phyloP scores from a whole-genome alignment of 495 filamentous ascomycete genomes.

The Penicillium desertorum region DNA sequence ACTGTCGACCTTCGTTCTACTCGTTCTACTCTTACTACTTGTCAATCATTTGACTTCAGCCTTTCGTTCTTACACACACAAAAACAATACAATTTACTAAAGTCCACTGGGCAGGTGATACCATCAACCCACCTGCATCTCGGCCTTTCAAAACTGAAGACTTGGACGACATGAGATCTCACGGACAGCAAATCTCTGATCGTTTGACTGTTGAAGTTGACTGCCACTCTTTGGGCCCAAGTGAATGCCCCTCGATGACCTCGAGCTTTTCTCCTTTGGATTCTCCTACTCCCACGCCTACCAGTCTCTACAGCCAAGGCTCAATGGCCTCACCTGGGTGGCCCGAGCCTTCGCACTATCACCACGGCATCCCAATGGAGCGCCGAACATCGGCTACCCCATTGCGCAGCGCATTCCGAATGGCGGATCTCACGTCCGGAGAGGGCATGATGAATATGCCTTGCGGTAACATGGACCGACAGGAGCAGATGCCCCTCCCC shows the following conservation, averaged over 20 bases:
- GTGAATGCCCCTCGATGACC: conserved; percentile 48
- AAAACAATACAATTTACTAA: conserved; percentile 10
- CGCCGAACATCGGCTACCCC: conserved; percentile 37
- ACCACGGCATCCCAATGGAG: conserved; percentile 36
- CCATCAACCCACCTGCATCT: conserved; percentile 25
- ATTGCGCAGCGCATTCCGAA: conserved; percentile 41
- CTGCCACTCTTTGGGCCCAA: conserved; percentile 44
- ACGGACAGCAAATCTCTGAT: conserved; percentile 41
- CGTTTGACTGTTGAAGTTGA: conserved; percentile 48
- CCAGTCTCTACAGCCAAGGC: conserved; percentile 45
- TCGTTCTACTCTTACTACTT: not conserved
- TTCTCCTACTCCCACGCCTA: conserved; percentile 47
- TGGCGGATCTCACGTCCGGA: conserved; percentile 38
- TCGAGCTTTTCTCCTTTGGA: conserved; percentile 49
- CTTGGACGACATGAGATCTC: conserved; percentile 44
- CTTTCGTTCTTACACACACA: conserved; percentile 7
- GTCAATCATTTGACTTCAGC: not conserved
- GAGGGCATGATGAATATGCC: conserved; percentile 41
- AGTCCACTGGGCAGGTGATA: conserved; percentile 32
- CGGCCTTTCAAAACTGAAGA: conserved; percentile 31
- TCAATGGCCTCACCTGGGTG: conserved; percentile 44
- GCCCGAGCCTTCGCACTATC: conserved; percentile 39
- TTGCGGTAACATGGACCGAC: conserved; percentile 38
- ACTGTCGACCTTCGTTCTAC: conserved; percentile 9
- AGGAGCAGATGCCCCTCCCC: conserved; percentile 40